Evolutionary conservation across 2,329 filamentous ascomycete species (phyloP), one percentile per base, ranked within the genome.

Genomic region (Botrytis porri): DNA sequence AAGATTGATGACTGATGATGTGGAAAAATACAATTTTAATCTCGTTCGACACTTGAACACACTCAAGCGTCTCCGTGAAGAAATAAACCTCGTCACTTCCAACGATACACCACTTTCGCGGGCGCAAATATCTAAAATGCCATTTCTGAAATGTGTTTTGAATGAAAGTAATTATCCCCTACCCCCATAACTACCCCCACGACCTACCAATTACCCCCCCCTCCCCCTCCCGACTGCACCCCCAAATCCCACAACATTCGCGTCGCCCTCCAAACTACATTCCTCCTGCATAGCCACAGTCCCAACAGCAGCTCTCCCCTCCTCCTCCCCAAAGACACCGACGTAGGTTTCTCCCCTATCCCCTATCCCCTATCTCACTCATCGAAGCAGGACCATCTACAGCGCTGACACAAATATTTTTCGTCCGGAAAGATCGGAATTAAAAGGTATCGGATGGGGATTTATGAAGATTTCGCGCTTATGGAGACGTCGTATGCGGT

Each of bases 1-100:
- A n/a, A n/a, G 18, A 25, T 48, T 6, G 16, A 18, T 25, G 22
- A 48, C 25, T 25, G 45, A 25, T 25, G 22, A 51, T 25, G 3
- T 22, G 22, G 25, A 9, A 25, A 4, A 9, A 22, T 25, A 25
- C 8, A 65, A 41, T 41, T 65, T 22, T 32, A 74, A 74, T 37
- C 64, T 77, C n/a, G 43, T 75, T 5, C 70, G 71, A 9, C 69
- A 76, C 66, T 75, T 74, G 39, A 43, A 39, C 32, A 62, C 43
- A 25, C 66, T 77, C 3, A 22, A 71, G 14, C 65, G 35, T 22
- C 70, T 76, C 1, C 66, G 45, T 51, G 7, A 51, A 51, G 45
- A 51, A 10, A 51, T 51, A 51, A 22, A 51, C 2, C 7, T 51
- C 25, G 10, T 10, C 25, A 51, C 22, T 10, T 22, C 20, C 8